Percentiles rank a stretch among this genome's conserved stretches.
These are phyloP conservation scores for Musa itinerans DNA, from an alignment of 176 grass and related monocot genomes.

Conservation along the genomic window DNA sequence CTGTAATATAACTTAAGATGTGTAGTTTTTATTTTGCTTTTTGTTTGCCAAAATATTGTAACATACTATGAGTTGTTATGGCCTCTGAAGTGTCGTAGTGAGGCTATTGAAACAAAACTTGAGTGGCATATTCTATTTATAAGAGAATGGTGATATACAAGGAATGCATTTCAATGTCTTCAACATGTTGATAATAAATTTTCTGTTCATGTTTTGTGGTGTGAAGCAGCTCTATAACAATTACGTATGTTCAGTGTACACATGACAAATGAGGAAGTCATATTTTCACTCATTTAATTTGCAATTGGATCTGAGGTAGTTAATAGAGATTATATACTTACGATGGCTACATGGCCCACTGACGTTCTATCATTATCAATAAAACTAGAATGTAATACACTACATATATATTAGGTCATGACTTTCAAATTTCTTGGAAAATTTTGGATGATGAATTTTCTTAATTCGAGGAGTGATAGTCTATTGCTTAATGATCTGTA, in stretches of 20 bases:
- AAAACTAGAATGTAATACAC: no score
- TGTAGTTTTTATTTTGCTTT: background rate
- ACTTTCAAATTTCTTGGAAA: no score
- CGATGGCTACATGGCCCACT: background rate
- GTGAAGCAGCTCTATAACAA: no score
- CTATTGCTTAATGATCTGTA: no score
- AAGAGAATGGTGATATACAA: no score
- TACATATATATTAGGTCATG: no score
- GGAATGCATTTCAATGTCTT: no score
- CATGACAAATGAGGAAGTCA: background rate
- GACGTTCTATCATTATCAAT: background rate
- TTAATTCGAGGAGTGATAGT: no score
- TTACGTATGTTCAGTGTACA: background rate
- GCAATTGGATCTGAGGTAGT: background rate
- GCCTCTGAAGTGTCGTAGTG: background rate
- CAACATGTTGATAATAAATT: no score
- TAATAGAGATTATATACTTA: no score
- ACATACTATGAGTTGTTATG: background rate
- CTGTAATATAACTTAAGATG: background rate
- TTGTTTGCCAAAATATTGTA: background rate
- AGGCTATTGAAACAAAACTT: background rate
- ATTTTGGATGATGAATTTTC: no score
- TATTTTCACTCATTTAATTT: background rate
- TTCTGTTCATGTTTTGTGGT: no score
- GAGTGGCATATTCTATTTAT: background rate